Evolutionary conservation across 441 rosid species (phyloP).

Genomic region (Kokia cookei): DNA sequence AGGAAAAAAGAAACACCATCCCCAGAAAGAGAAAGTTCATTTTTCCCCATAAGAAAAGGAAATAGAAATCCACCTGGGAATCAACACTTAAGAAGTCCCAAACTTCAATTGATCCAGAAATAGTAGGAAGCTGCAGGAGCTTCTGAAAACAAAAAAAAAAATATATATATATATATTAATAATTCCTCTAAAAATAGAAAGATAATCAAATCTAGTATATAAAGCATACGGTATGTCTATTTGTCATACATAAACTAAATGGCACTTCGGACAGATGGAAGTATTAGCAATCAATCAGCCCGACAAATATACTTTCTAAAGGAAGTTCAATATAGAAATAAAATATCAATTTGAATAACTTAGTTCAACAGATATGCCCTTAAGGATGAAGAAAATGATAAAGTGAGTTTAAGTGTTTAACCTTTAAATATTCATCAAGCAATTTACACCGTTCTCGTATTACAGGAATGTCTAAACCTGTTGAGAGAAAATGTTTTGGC

Average conservation of each 20-base stretch:
- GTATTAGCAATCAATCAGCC: neutral
- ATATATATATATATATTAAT: neutral
- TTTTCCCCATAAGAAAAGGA: neutral
- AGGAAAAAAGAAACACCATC: neutral
- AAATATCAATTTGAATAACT: neutral
- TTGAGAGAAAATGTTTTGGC: conserved; percentile 95
- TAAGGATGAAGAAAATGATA: neutral
- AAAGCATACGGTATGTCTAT: neutral
- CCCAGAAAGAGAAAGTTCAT: neutral
- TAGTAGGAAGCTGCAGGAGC: conserved; percentile 74
- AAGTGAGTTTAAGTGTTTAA: conserved; percentile 23
- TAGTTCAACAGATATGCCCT: neutral
- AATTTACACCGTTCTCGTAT: conserved; percentile 89
- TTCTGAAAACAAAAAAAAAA: conserved; percentile 32
- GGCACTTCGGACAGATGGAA: neutral
- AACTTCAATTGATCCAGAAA: conserved; percentile 97
- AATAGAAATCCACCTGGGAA: conserved; percentile 65
- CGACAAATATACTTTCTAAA: neutral
- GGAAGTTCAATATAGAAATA: neutral
- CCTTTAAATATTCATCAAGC: conserved; percentile 92
- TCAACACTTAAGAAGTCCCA: conserved; percentile 99
- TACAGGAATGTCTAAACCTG: conserved; percentile 79
- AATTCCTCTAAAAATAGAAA: conserved; percentile 5
- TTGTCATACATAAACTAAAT: neutral
- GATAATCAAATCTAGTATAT: neutral